Base-by-base conservation (phyloP, 495 filamentous ascomycete genomes). In the Chaetomium fimeti region DNA sequence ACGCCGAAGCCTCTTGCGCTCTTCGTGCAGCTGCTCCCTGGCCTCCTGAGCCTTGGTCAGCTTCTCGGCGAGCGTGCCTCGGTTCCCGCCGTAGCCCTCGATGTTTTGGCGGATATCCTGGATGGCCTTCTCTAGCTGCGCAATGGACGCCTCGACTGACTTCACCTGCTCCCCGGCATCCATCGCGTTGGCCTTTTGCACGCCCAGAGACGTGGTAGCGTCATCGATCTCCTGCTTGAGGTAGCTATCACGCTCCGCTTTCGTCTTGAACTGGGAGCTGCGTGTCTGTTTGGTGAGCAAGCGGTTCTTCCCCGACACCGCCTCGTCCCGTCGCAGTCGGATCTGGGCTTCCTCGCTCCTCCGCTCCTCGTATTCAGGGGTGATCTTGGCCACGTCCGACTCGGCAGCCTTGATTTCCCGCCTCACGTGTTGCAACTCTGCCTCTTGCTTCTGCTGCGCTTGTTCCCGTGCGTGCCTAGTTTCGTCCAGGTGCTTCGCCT, bases 211-310 rank as follows among this genome's bases (percentile, higher is more conserved):
- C 28, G 82, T 80, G 64, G 91, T 89, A 57, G 89, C 88, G n/a
- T 92, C 89, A 49, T 90, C 82, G 67, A 98, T 88, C 72, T 97
- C 88, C 51, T 85, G 83, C 57, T 87, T 85, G 22, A 99, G 80
- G 82, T 84, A 97, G 45, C 85, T 84, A 71, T 99, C 95, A 3
- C 94, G 87, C 69, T 97, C 91, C 3, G 83, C 85, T 76, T 96
- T 96, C 70, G 84, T 93, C 71, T 84, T 89, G 77, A 96, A 98
- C 61, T 90, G 89, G 36, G 88, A 87, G 71, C 89, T 91, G n/a
- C 93, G 87, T 45, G 91, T 90, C 76, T 98, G 95, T 75, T 99
- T 99, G 55, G 90, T 91, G 69, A 97, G 92, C 18, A 99, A 81
- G 28, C 93, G 87, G 68, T 89, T 88, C 47, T 91, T 81, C 1